Evolutionary conservation across 305 asterid species (phyloP).

Genomic region (Solanum hybrid): DNA sequence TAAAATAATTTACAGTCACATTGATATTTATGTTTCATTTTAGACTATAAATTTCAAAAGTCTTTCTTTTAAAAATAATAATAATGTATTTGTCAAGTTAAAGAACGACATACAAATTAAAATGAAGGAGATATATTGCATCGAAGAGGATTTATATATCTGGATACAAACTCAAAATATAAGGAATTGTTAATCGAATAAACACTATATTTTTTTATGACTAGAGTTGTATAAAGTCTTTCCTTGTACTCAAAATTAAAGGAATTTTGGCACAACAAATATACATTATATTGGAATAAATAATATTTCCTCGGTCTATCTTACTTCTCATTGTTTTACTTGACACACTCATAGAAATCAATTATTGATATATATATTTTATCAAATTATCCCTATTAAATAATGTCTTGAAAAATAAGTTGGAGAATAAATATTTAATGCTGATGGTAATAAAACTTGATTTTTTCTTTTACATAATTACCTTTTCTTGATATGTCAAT

Average conservation of each 20-base stretch:
- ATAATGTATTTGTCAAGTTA: background rate
- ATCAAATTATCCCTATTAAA: accelerated
- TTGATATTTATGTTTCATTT: background rate
- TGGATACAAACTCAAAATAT: background rate
- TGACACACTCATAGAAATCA: accelerated
- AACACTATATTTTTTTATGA: background rate
- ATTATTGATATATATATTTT: too few relatives aligned
- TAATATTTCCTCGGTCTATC: background rate
- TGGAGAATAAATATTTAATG: too few relatives aligned
- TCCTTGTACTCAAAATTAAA: background rate
- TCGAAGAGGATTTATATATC: background rate
- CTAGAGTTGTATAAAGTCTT: background rate
- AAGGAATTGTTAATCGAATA: background rate
- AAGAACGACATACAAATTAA: background rate
- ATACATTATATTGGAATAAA: background rate
- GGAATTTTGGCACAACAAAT: background rate
- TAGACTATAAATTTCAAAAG: too few relatives aligned
- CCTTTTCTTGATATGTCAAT: too few relatives aligned
- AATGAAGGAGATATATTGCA: background rate
- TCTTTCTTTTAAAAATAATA: background rate
- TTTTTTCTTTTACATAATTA: too few relatives aligned
- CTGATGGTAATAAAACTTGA: too few relatives aligned
- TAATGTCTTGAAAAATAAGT: too few relatives aligned
- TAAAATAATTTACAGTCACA: background rate
- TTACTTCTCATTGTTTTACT: background rate